Conservation (phyloP, 2,329 filamentous ascomycete species). For the Hymenoscyphus occultus region DNA sequence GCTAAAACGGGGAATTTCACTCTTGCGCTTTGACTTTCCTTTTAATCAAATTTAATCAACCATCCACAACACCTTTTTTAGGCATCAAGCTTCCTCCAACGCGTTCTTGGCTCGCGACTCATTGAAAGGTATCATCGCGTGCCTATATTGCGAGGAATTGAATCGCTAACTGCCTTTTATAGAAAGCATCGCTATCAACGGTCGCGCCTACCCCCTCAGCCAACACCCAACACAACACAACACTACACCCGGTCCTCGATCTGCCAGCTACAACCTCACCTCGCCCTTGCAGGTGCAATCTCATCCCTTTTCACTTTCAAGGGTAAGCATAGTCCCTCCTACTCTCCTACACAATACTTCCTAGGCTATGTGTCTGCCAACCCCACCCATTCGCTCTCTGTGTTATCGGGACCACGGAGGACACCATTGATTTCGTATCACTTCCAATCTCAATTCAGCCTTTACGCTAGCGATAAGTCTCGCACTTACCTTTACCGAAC, state of each 20-base stretch:
- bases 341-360: background rate
- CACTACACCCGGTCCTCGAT: background rate
- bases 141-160: background rate
- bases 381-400: background rate
- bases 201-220: background rate
- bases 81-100: background rate
- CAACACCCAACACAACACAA: background rate
- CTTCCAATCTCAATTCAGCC: conserved; percentile 1
- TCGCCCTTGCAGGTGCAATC: background rate
- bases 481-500: background rate
- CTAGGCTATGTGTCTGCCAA: background rate
- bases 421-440: background rate
- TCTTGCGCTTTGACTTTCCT: conserved; percentile 3
- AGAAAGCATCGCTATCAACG: background rate
- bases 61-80: background rate
- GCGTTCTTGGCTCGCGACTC: background rate
- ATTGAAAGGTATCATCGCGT: background rate
- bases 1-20: conserved; percentile 1
- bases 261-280: background rate
- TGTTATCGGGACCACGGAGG: background rate
- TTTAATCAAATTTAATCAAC: background rate
- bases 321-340: background rate
- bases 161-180: background rate
- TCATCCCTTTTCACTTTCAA: conserved; percentile 4
- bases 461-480: conserved; percentile 1